Evolutionary conservation across 257 asterid species (phyloP), one percentile per base, ranked within the genome.

Genomic region (Echium plantagineum): DNA sequence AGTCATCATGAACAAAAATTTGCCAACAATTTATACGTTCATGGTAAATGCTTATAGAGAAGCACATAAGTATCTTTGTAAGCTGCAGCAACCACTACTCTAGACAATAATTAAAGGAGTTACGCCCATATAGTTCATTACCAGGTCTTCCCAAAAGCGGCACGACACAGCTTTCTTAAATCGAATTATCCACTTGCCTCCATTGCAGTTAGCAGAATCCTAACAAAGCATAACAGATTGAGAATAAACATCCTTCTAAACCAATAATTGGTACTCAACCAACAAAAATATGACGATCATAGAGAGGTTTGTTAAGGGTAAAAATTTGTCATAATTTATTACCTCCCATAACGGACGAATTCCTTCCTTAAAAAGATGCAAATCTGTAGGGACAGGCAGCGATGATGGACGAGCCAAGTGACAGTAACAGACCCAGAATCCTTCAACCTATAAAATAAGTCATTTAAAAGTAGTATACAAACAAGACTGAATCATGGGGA

Each of bases 331-430:
- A 42, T 59, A 3, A 60, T 66, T 13, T 42, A 54, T 53, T 77
- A 89, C 98, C 98, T 93, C 98, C 97, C 98, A 93, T 51, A 89
- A 68, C 8, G 98, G 98, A 64, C 94, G 98, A 53, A 86, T 93
- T 49, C 98, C 97, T 28, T 83, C 98, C 83, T 89, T 93, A 82
- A 93, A 89, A 55, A 93, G 85, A 81, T 93, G 97, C 78, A 93
- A 76, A 81, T 93, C 98, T 56, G 98, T 86, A 46, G 97, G 98
- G 78, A 81, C 77, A 10, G 98, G 98, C 71, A 93, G 70, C 24
- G 86, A 56, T 20, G 94, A 77, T 52, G 98, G 84, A n/a, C 94
- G 96, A 59, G 90, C 90, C 74, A 93, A 71, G 77, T 89, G 97
- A 61, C 98, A 93, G 70, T 93, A 93, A 79, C 94, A 79, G 60